These are phyloP conservation scores for Candida glucosophila DNA, from an alignment of 1,139 yeast species.

Conservation along the genomic window DNA sequence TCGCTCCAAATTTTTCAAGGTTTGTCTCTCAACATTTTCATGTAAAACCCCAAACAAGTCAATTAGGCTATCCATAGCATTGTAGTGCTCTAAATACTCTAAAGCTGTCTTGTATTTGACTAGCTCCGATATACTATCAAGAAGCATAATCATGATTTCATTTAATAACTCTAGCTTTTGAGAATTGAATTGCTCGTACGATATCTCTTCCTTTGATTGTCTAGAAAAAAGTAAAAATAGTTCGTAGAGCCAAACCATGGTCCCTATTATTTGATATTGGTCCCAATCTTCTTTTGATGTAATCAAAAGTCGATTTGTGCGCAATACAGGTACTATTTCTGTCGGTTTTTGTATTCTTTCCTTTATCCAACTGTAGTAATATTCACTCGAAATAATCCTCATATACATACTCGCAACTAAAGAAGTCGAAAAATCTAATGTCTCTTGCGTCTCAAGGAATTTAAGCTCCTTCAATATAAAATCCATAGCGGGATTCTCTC, in stretches of 20 bases:
- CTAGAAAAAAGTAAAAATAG: constrained; percentile 18
- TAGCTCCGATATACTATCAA: constrained; percentile 48
- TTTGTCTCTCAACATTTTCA: constrained; percentile 31
- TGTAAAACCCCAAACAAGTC: constrained; percentile 42
- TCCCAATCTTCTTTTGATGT: constrained; percentile 49
- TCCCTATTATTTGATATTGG: constrained; percentile 38
- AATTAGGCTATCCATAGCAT: constrained; percentile 38
- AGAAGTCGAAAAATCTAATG: constrained; percentile 1
- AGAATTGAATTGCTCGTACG: constrained; percentile 6
- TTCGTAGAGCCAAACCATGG: constrained; percentile 48
- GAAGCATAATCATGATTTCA: constrained; percentile 16
- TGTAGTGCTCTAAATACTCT: constrained; percentile 43
- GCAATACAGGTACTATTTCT: constrained; percentile 9
- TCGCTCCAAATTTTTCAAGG: constrained; percentile 6
- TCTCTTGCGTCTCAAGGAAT: constrained; percentile 1
- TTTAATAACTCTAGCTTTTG: constrained; percentile 10
- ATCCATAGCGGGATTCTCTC: not conserved
- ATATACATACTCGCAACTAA: constrained; percentile 8
- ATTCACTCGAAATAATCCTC: constrained; percentile 14
- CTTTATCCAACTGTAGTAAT: constrained; percentile 14
- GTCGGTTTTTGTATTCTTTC: constrained; percentile 1
- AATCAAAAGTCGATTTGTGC: constrained; percentile 30
- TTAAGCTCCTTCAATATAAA: not conserved
- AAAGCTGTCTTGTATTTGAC: constrained; percentile 44
- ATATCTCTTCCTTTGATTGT: constrained; percentile 7